Conservation (phyloP, 2,329 filamentous ascomycete genomes). For the Aspergillus viridinutans region DNA sequence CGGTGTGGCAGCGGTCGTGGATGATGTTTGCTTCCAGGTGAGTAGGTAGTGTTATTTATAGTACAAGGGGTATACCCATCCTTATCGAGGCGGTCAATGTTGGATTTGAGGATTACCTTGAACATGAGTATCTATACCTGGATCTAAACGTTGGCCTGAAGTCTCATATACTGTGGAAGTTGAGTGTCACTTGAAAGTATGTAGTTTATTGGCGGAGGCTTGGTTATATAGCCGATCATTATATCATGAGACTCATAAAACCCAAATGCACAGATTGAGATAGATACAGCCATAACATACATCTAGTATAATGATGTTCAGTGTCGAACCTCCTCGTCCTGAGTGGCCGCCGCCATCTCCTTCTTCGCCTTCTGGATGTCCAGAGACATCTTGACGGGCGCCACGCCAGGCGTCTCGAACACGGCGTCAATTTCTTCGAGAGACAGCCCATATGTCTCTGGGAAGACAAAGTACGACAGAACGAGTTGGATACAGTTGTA, state of each 20-base stretch:
- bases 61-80: not conserved
- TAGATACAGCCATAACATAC: not conserved
- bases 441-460: slow-evolving; percentile 48
- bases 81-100: not conserved
- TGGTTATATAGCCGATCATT: not conserved
- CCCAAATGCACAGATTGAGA: not conserved
- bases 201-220: not conserved
- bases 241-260: not conserved
- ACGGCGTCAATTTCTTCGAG: slow-evolving; percentile 58
- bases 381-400: slow-evolving; percentile 43
- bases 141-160: no score
- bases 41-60: not conserved
- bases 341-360: slow-evolving; percentile 21
- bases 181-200: not conserved
- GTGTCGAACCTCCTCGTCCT: slow-evolving; percentile 13
- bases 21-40: not conserved
- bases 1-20: not conserved
- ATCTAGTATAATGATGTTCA: not conserved
- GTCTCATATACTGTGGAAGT: no score
- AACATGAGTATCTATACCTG: not conserved
- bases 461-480: slow-evolving; percentile 49
- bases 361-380: slow-evolving; percentile 41
- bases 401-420: slow-evolving; percentile 47
- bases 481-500: slow-evolving; percentile 49
- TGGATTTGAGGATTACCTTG: not conserved